Percentiles rank a stretch among this genome's conserved stretches.
phyloP scores from a whole-genome alignment of 331 rosid species.

The Stylosanthes scabra region DNA sequence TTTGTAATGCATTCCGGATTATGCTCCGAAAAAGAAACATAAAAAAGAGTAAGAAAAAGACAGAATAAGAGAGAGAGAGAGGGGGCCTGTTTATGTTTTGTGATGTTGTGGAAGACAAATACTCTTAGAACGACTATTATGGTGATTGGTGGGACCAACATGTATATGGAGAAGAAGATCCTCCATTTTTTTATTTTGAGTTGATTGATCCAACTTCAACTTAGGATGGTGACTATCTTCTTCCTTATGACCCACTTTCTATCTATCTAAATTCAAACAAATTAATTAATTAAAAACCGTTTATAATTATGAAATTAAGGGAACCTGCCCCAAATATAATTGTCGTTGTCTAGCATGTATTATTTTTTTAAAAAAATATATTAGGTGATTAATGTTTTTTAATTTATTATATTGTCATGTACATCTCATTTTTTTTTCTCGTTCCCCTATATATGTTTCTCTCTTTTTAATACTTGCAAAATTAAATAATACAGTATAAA shows the following conservation, averaged over 20 bases:
- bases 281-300: background rate
- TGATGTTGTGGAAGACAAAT: background rate
- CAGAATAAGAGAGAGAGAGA: background rate
- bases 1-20: background rate
- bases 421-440: background rate
- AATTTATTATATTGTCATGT: too few species aligned
- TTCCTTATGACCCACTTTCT: constrained; percentile 22
- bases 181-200: constrained; percentile 5
- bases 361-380: too few species aligned
- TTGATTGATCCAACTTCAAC: constrained; percentile 47
- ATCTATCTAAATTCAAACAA: too few species aligned
- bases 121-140: background rate
- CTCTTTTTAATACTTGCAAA: background rate
- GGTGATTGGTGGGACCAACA: constrained; percentile 23
- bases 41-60: constrained; percentile 5
- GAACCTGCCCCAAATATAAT: background rate
- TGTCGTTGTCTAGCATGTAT: background rate
- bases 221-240: constrained; percentile 49
- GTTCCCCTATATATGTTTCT: too few species aligned
- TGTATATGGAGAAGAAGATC: background rate
- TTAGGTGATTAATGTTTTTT: too few species aligned
- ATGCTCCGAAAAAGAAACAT: constrained; percentile 1
- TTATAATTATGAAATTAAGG: too few species aligned
- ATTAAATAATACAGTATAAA: background rate
- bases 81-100: background rate